These are phyloP conservation scores for Verticillium zaregamsianum DNA, from an alignment of 2,329 filamentous ascomycete genomes.

Conservation along the genomic window DNA sequence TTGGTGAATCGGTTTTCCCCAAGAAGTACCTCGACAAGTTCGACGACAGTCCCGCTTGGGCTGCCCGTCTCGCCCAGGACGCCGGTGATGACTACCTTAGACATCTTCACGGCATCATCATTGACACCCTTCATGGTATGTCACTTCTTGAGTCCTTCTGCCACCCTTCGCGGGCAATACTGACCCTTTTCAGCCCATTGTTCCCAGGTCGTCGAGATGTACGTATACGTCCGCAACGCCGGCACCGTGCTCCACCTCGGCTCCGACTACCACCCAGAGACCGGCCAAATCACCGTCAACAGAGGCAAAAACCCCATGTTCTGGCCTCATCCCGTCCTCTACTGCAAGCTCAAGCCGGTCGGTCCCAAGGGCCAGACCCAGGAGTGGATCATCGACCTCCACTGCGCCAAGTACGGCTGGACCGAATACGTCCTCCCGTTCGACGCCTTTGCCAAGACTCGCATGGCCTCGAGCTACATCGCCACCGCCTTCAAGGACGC, in stretches of 20 bases:
- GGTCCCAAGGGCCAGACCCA: neutral
- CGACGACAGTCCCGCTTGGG: neutral
- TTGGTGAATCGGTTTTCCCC: neutral
- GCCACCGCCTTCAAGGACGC: neutral
- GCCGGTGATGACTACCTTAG: conserved; percentile 8
- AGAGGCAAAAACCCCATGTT: conserved; percentile 13
- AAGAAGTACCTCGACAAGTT: neutral
- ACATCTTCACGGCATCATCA: conserved; percentile 7
- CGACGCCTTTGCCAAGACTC: conserved; percentile 2
- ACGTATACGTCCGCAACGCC: conserved; percentile 10
- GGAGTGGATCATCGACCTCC: conserved; percentile 10
- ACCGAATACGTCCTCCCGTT: conserved; percentile 2
- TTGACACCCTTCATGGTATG: conserved; percentile 4
- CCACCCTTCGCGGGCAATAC: neutral
- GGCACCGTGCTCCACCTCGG: neutral
- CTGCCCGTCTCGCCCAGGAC: conserved; percentile 5
- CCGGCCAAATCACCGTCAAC: neutral
- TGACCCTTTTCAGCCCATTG: conserved; percentile 4
- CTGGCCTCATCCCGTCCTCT: conserved; percentile 12
- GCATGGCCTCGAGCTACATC: conserved; percentile 2
- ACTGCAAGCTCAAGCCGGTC: conserved; percentile 2
- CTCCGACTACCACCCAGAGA: conserved; percentile 3
- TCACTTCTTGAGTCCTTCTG: neutral
- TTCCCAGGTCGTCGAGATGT: conserved; percentile 7
- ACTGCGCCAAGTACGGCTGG: conserved; percentile 5